Evolutionary conservation across 345 rosid genomes (phyloP), one percentile per base, ranked within the genome.

Genomic region (Zanthoxylum bungeanum): DNA sequence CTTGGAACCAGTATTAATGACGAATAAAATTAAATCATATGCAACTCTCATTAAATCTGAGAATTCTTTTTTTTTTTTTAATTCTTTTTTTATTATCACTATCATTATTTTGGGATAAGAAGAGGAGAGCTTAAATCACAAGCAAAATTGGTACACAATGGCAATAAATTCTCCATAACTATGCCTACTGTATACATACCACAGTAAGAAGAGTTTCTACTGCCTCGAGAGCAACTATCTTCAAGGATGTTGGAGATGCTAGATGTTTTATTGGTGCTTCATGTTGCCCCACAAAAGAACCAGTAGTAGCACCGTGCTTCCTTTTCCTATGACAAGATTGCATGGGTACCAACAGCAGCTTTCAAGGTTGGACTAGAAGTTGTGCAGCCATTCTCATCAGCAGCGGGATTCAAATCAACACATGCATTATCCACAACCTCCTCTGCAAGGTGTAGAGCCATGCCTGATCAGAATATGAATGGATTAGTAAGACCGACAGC

Each of bases 171-270:
- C 49, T 74, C 22, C 44, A 22, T 2, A 28, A 37, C 63, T 27
- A 68, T 31, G 39, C 8, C 70, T 14, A 37, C 22, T 37, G 4
- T 58, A 47, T 25, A 69, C 93, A 71, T 90, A 94, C 97, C 84
- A 87, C 92, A 27, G 78, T 86, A 28, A 89, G 86, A 82, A 89
- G 91, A 68, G 84, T 75, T 82, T 89, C 89, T 50, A 93, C 74
- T 36, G 91, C 85, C 82, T 86, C 91, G 58, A 93, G 78, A 49
- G 97, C 88, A 57, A 94, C 98, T 78, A 87, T 86, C 81, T 91
- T 86, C 66, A 89, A 76, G 68, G 89, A 73, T 65, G 83, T 69
- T 8, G 79, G 82, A 73, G 78, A 73, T 57, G 27, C 59, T 6
- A 64, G 70, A 65, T 49, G 71, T 66, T 73, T 77, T 60, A 75